phyloP scores from a whole-genome alignment of 306 rosid genomes.

The Cucurbita ficifolia region DNA sequence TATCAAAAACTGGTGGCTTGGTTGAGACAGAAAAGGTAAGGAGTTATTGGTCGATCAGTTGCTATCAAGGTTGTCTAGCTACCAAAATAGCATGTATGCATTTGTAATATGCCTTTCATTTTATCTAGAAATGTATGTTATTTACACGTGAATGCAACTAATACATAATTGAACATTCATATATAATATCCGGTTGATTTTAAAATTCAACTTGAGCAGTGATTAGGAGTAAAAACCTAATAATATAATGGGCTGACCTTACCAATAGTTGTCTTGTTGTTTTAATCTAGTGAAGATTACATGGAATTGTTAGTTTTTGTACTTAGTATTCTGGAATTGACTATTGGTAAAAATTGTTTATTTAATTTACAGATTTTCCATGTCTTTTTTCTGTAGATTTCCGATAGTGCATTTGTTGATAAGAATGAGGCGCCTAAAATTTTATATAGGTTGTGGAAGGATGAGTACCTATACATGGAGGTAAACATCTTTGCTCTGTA shows the following conservation, averaged over 20 bases:
- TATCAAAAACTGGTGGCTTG: slow-evolving; percentile 35
- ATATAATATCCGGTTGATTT: neutral
- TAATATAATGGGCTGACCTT: neutral
- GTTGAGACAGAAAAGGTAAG: slow-evolving; percentile 67
- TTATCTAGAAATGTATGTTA: neutral
- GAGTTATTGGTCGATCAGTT: neutral
- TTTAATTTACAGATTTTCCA: neutral
- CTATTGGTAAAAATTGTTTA: neutral
- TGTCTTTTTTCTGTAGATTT: slow-evolving; percentile 27
- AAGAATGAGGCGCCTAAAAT: slow-evolving; percentile 66
- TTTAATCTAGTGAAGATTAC: neutral
- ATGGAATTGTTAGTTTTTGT: neutral
- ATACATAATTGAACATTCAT: neutral
- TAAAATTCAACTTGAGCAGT: neutral
- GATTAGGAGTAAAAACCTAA: neutral
- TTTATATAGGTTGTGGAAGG: slow-evolving; percentile 60
- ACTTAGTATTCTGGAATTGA: neutral
- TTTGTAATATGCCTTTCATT: neutral
- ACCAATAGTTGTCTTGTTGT: neutral
- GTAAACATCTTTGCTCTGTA: slow-evolving; percentile 21
- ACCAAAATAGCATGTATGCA: neutral
- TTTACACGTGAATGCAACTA: neutral
- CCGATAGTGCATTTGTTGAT: slow-evolving; percentile 61
- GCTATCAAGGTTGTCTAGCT: neutral
- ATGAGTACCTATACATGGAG: slow-evolving; percentile 79